Base-by-base conservation (phyloP, 345 rosid species). In the Hibiscus tridactylites region DNA sequence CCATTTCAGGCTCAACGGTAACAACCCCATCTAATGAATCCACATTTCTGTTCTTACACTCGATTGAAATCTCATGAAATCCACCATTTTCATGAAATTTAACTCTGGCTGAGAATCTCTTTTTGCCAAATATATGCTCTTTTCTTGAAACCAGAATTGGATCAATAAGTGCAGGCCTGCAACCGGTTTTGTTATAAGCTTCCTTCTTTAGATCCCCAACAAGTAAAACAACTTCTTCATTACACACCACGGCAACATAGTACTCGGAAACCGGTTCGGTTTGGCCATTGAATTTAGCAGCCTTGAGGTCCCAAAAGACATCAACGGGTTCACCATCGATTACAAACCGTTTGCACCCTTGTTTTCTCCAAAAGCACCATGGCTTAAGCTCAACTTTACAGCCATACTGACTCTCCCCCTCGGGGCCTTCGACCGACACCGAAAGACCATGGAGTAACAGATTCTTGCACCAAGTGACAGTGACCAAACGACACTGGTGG, bases 361-460 rank as follows among this genome's bases (percentile, higher is more conserved):
- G 90, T 75, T 88, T 90, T 76, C 96, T 81, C 96, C 96, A 88
- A 58, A 88, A 88, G 71, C 85, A 88, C 90, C 88, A 90, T 0
- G 90, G 89, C 82, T 90, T 90, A 49, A 87, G 84, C 89, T 83
- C 92, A 57, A 90, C 83, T 62, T 83, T 90, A 80, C 87, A 87
- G 61, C 80, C 82, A 58, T 79, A 79, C 47, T 84, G 86, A 24
- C 60, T 66, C 39, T 81, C 88, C 31, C 85, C 86, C 26, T 82
- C 77, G 11, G 77, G 75, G 17, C 84, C 86, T 75, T 83, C 83
- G 1, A 89, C 79, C 15, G 91, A 85, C 7, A 87, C 84, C 0
- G 88, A 84, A 10, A 87, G 85, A 47, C 88, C 88, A 72, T 83
- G 89, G 52, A 87, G 87, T 39, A 89, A 37, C 74, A 80, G 68